These are phyloP conservation scores for Aspergillus unguis DNA, from an alignment of 2,329 filamentous ascomycete species.

Conservation along the genomic window DNA sequence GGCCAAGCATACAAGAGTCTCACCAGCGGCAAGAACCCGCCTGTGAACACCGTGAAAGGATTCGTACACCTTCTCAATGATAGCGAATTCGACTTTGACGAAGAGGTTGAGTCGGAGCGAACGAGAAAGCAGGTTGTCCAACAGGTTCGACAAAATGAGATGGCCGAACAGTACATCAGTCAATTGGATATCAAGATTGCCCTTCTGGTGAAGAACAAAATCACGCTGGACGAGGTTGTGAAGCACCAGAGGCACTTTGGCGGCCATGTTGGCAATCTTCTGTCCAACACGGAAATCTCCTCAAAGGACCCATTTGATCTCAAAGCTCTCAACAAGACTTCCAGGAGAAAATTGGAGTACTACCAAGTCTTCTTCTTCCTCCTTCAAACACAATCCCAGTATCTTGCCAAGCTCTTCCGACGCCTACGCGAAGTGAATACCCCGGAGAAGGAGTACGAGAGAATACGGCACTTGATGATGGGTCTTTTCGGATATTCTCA, in stretches of 20 bases:
- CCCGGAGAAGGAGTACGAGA: constrained; percentile 86
- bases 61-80: constrained; percentile 98
- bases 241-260: constrained; percentile 96
- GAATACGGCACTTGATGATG: constrained; percentile 92
- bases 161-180: constrained; percentile 96
- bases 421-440: constrained; percentile 78
- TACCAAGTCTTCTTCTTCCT: constrained; percentile 98
- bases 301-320: constrained; percentile 92
- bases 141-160: constrained; percentile 94
- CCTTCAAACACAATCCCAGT: constrained; percentile 92
- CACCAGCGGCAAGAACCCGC: constrained; percentile 92
- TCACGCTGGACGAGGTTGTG: constrained; percentile 95
- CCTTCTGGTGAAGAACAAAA: constrained; percentile 97
- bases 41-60: constrained; percentile 93
- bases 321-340: constrained; percentile 96
- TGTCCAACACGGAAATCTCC: constrained; percentile 83
- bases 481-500: constrained; percentile 95
- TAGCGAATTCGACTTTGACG: constrained; percentile 98
- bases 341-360: constrained; percentile 87
- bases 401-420: constrained; percentile 83
- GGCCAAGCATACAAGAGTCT: constrained; percentile 97
- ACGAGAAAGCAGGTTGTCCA: constrained; percentile 94
- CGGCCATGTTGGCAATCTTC: constrained; percentile 76
- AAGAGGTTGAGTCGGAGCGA: constrained; percentile 94
- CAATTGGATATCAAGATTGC: constrained; percentile 99